Conservation (phyloP, 2,329 filamentous ascomycete species). For the Calonectria henricotiae region DNA sequence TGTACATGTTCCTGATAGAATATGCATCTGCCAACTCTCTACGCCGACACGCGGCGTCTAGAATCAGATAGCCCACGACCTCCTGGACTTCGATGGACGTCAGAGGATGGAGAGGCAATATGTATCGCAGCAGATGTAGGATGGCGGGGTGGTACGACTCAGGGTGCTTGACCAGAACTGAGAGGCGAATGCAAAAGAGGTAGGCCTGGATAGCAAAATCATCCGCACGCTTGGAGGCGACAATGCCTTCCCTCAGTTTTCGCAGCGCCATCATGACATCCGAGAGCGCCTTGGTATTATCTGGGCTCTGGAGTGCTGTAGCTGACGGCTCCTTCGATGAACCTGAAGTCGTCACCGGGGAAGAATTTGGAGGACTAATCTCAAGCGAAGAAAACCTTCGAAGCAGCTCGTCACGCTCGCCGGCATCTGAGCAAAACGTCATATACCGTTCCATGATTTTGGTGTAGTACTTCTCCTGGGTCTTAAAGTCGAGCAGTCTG, state of each 20-base stretch:
- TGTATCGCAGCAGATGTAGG: constrained; percentile 80
- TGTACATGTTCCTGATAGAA: constrained; percentile 74
- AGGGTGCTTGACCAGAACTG: constrained; percentile 85
- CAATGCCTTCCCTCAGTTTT: constrained; percentile 92
- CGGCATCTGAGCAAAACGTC: constrained; percentile 85
- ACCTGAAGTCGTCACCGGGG: constrained; percentile 19
- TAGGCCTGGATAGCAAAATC: constrained; percentile 91
- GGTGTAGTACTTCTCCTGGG: constrained; percentile 88
- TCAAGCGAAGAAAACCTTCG: constrained; percentile 80
- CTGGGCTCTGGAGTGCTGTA: constrained; percentile 46
- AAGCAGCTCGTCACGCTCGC: constrained; percentile 81
- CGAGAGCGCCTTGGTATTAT: constrained; percentile 76
- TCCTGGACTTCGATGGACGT: constrained; percentile 83
- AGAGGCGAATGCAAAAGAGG: constrained; percentile 90
- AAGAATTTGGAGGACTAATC: constrained; percentile 37
- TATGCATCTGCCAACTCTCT: constrained; percentile 83
- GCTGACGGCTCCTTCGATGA: constrained; percentile 39
- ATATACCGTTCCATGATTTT: constrained; percentile 92
- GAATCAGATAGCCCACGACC: constrained; percentile 84
- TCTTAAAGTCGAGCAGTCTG: constrained; percentile 81
- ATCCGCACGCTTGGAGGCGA: constrained; percentile 83
- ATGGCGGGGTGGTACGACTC: constrained; percentile 94
- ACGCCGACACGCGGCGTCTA: constrained; percentile 91
- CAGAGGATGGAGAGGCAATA: constrained; percentile 80
- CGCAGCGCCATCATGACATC: constrained; percentile 87